Evolutionary conservation across 2,329 filamentous ascomycete genomes (phyloP).

Genomic region (Botrytis pseudocinerea): DNA sequence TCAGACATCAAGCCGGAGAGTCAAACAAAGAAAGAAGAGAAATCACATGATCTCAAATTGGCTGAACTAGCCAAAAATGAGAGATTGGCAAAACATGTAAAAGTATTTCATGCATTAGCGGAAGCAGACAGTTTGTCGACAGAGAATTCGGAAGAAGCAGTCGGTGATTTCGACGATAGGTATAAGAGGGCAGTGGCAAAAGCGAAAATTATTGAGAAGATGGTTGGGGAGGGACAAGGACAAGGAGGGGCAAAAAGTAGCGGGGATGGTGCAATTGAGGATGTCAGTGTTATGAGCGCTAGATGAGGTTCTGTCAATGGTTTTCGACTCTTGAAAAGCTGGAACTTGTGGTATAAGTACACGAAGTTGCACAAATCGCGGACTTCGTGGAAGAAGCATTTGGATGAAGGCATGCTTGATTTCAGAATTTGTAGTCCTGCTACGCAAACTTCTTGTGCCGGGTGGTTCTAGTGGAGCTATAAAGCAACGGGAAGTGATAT

Average conservation of each 20-base stretch:
- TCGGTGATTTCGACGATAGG: constrained; percentile 88
- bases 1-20: neutral
- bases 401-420: neutral
- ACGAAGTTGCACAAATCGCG: neutral
- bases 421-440: no score
- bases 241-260: constrained; percentile 24
- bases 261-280: constrained; percentile 49
- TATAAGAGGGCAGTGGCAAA: constrained; percentile 82
- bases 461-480: neutral
- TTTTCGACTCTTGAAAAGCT: neutral
- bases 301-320: constrained; percentile 3
- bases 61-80: constrained; percentile 54
- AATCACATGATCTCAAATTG: constrained; percentile 12
- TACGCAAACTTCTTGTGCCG: neutral
- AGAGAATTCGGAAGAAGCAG: constrained; percentile 82
- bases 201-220: constrained; percentile 78
- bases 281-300: constrained; percentile 43
- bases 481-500: neutral
- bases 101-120: constrained; percentile 71
- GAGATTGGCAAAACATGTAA: constrained; percentile 74
- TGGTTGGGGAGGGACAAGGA: constrained; percentile 50
- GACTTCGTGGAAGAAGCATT: neutral
- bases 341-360: no score
- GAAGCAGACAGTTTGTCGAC: constrained; percentile 77
- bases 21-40: neutral